A percentile compares a stretch with the other conserved stretches of the same genome.
These are phyloP conservation scores for Ceratobasidium sp. DNA, from an alignment of 1,284 basidiomycete genomes.

Conservation along the genomic window DNA sequence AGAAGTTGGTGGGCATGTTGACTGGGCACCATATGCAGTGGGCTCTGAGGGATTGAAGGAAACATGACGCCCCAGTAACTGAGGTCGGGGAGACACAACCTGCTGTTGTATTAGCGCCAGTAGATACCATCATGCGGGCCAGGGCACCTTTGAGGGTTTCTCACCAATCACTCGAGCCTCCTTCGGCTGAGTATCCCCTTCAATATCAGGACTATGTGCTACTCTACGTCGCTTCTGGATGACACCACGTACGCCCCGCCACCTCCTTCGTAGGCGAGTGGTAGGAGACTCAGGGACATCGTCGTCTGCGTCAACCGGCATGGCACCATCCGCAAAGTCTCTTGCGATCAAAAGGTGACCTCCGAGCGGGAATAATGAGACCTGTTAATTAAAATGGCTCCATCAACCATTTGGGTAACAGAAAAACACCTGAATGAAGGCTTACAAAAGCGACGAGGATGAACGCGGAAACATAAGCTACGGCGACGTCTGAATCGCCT, in stretches of 20 bases:
- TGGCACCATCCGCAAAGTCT: slow-evolving; percentile 61
- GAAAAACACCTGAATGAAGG: neutral
- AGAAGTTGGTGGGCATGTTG: slow-evolving; percentile 50
- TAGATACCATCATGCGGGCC: slow-evolving; percentile 49
- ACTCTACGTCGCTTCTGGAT: slow-evolving; percentile 1
- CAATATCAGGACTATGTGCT: slow-evolving; percentile 3
- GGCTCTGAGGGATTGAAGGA: slow-evolving; percentile 34
- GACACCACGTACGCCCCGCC: neutral
- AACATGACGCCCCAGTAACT: neutral
- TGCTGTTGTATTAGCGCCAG: slow-evolving; percentile 43
- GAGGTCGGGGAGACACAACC: slow-evolving; percentile 15
- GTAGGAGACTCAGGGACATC: slow-evolving; percentile 57
- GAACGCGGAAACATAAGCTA: slow-evolving; percentile 68
- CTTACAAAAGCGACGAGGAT: slow-evolving; percentile 60
- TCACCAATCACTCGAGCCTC: neutral
- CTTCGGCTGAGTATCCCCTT: neutral
- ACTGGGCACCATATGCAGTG: slow-evolving; percentile 47
- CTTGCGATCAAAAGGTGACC: slow-evolving; percentile 63
- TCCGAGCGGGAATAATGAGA: slow-evolving; percentile 72
- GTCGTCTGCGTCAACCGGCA: slow-evolving; percentile 66
- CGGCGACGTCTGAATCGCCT: slow-evolving; percentile 64
- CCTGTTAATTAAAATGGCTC: slow-evolving; percentile 52
- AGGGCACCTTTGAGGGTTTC: neutral
- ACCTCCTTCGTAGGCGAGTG: slow-evolving; percentile 46
- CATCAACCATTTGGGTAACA: neutral